These are phyloP conservation scores for Metschnikowia peoriensis DNA, from an alignment of 805 yeast species.

Conservation along the genomic window DNA sequence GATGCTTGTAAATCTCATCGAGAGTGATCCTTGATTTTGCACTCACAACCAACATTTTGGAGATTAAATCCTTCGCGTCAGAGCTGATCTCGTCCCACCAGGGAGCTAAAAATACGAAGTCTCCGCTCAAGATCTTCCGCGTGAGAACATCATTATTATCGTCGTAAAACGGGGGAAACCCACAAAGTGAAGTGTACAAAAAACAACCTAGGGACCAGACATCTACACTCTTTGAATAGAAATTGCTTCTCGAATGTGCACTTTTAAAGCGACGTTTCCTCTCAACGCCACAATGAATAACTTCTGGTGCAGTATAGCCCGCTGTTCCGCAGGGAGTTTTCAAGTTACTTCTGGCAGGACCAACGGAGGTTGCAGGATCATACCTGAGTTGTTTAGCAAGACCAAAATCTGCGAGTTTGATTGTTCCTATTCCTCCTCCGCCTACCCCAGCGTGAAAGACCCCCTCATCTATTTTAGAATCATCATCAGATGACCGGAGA, in stretches of 20 bases:
- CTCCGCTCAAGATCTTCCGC: constrained; percentile 76
- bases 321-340: constrained; percentile 99
- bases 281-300: constrained; percentile 76
- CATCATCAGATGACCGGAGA: constrained; percentile 66
- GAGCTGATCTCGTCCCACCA: constrained; percentile 86
- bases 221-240: constrained; percentile 88
- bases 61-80: constrained; percentile 69
- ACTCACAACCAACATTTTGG: constrained; percentile 66
- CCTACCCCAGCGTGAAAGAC: constrained; percentile 76
- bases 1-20: constrained; percentile 69
- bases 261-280: constrained; percentile 27
- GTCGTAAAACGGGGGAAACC: constrained; percentile 96
- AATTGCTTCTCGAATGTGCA: constrained; percentile 16
- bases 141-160: constrained; percentile 73
- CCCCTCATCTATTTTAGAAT: constrained; percentile 82
- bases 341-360: constrained; percentile 46
- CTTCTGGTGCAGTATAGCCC: constrained; percentile 98
- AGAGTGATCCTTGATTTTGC: constrained; percentile 67
- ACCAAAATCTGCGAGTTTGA: constrained; percentile 95
- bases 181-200: constrained; percentile 87
- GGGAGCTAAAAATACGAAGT: constrained; percentile 70
- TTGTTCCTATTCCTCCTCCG: constrained; percentile 87
- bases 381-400: constrained; percentile 87
- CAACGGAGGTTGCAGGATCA: constrained; percentile 27
- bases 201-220: constrained; percentile 99